A percentile compares a stretch with the other conserved stretches of the same genome.
These are phyloP conservation scores for Cornus kousa DNA, from an alignment of 148 eudicot genomes.

Conservation along the genomic window DNA sequence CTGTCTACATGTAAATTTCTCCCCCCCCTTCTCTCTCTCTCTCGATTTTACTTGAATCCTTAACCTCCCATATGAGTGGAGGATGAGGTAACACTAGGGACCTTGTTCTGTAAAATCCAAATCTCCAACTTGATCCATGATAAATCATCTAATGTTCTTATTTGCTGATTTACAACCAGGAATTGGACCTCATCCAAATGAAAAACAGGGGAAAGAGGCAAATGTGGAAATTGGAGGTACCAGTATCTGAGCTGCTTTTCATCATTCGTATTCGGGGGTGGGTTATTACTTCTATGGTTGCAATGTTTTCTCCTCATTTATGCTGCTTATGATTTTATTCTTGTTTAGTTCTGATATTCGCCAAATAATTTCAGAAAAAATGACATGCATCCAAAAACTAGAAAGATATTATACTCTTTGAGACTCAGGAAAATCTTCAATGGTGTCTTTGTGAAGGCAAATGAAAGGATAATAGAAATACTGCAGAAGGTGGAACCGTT, in stretches of 20 bases:
- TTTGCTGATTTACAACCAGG: conserved; percentile 35
- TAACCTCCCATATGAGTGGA: no score
- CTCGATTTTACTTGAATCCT: no score
- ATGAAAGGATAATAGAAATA: conserved; percentile 54
- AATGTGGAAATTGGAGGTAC: conserved; percentile 23
- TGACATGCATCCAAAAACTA: conserved; percentile 68
- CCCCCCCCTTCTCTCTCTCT: no score
- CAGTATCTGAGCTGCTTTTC: conserved; percentile 65
- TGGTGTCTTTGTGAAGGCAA: conserved; percentile 87
- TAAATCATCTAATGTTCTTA: not conserved
- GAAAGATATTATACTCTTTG: conserved; percentile 61
- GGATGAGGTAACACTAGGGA: no score
- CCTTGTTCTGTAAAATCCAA: no score
- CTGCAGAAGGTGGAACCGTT: conserved; percentile 84
- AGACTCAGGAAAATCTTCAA: conserved; percentile 56
- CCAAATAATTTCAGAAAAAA: conserved; percentile 48
- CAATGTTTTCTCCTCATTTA: not conserved
- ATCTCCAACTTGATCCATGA: not conserved
- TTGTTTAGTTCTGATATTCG: not conserved
- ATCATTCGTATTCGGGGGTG: conserved; percentile 86
- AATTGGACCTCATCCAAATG: conserved; percentile 76
- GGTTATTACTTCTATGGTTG: conserved; percentile 16
- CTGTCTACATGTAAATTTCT: no score
- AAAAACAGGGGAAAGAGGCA: conserved; percentile 66
- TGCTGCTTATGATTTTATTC: not conserved